Evolutionary conservation across 2,329 filamentous ascomycete species (phyloP), one percentile per base, ranked within the genome.

Genomic region (Scedosporium aurantiacum): DNA sequence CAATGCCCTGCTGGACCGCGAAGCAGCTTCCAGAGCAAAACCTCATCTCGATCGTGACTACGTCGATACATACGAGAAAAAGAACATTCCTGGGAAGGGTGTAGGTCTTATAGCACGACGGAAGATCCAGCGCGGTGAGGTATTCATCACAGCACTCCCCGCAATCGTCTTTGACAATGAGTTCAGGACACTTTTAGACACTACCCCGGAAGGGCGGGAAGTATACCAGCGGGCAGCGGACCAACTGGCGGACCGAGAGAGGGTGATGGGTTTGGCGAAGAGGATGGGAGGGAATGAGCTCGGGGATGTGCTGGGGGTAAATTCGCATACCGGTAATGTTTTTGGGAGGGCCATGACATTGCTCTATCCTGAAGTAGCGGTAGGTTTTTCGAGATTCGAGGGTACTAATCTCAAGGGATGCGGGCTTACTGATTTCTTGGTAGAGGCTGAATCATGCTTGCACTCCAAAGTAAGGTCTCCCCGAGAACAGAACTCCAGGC

Each of bases 401-500:
- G 5, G 2, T 6, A n/a, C 18, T 21, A 47, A 21, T 47, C 5
- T n/a, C 18, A 47, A 7, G 5, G n/a, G 5, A 18, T 21, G n/a
- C 2, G 3, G 18, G 5, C 43, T 47, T 2, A 18, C 54, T 18
- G 16, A 37, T 32, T 55, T 2, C 7, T 23, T 23, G 14, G 5
- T 21, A 58, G 57, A 27, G 57, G 12, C n/a, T 58, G 28, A 58
- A 58, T 32, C 57, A 58, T 21, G 57, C 57, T 2, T 58, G 57
- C 57, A 45, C 37, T 58, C 37, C 57, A 5, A 58, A 43, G 57
- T 58, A 58, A 21, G 55, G 2, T 57, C 5, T n/a, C 27, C 23
- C 32, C 10, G n/a, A 58, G n/a, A 47, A 47, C 14, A 47, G 43
- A n/a, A 5, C 14, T 10, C 32, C 10, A 3, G 32, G 4, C 10